phyloP scores from a whole-genome alignment of 2,329 filamentous ascomycete genomes.

The Neoarthrinium moseri region DNA sequence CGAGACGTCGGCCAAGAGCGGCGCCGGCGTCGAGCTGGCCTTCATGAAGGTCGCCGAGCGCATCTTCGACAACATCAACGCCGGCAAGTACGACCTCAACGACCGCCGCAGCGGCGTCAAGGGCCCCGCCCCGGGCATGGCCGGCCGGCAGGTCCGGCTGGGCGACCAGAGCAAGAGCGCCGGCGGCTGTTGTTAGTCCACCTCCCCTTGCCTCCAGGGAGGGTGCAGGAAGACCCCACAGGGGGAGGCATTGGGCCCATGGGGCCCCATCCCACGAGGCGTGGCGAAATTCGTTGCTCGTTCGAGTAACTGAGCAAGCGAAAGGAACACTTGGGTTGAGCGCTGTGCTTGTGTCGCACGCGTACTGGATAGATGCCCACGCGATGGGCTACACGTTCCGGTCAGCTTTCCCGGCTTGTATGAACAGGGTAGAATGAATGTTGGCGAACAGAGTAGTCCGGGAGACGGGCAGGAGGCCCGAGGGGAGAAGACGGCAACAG shows the following conservation, averaged over 20 bases:
- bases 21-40: slow-evolving; percentile 88
- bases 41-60: slow-evolving; percentile 92
- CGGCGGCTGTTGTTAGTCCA: slow-evolving; percentile 47
- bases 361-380: too few species aligned
- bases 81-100: slow-evolving; percentile 90
- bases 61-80: slow-evolving; percentile 96
- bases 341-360: too few species aligned
- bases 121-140: slow-evolving; percentile 53
- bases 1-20: slow-evolving; percentile 94
- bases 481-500: neutral
- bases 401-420: too few species aligned
- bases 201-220: neutral
- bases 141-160: slow-evolving; percentile 45
- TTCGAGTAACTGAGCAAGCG: too few species aligned
- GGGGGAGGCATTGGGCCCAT: neutral
- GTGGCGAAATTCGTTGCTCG: neutral
- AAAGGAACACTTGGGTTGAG: too few species aligned
- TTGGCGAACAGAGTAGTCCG: neutral
- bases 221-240: too few species aligned
- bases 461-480: neutral
- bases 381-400: too few species aligned
- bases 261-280: neutral
- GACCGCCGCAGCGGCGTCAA: slow-evolving; percentile 92
- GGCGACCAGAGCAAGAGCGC: slow-evolving; percentile 35
- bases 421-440: neutral